A percentile compares a stretch with the other conserved stretches of the same genome.
Conservation (phyloP, 345 rosid genomes). For the Eucalyptus regnans region DNA sequence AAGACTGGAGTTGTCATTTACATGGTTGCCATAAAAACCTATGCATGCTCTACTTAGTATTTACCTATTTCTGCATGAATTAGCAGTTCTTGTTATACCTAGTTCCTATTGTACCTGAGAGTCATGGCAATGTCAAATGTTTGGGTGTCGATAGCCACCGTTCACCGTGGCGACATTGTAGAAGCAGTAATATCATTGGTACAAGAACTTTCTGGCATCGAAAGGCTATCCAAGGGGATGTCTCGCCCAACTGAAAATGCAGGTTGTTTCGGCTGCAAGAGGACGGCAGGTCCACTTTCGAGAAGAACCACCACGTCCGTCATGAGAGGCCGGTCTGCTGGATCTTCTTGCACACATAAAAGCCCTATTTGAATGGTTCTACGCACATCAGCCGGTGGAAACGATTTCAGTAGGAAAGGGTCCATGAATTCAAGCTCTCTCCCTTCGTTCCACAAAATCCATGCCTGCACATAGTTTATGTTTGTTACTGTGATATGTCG, state of each 20-base stretch:
- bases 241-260: constrained; percentile 3
- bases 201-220: neutral
- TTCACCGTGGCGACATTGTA: neutral
- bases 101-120: neutral
- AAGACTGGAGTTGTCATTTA: neutral
- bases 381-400: constrained; percentile 3
- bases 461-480: constrained; percentile 3
- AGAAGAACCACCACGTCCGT: constrained; percentile 20
- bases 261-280: constrained; percentile 9
- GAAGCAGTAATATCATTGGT: neutral
- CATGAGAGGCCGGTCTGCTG: constrained; percentile 35
- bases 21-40: neutral
- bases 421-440: constrained; percentile 26
- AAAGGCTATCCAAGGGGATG: neutral
- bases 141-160: neutral
- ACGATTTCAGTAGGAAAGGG: constrained; percentile 3
- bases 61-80: neutral
- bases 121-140: neutral
- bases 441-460: constrained; percentile 36
- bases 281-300: constrained; percentile 4
- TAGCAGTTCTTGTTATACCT: neutral
- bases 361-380: constrained; percentile 42
- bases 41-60: neutral
- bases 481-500: neutral
- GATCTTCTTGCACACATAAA: constrained; percentile 4